phyloP scores from a whole-genome alignment of 768 basidiomycete genomes.

The Tylopilus sp. region DNA sequence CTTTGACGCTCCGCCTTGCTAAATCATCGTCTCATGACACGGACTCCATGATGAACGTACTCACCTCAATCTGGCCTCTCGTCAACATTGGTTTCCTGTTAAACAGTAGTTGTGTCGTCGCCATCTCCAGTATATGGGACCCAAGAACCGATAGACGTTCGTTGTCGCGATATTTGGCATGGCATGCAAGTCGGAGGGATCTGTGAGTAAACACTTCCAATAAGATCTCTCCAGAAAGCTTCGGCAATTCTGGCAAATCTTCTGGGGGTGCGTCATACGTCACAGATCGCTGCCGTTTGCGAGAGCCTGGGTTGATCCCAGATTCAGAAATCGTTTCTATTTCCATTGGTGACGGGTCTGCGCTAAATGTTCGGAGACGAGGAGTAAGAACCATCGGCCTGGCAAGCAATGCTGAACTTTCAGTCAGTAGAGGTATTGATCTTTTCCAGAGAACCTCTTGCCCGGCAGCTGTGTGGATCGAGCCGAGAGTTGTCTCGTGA shows the following conservation, averaged over 20 bases:
- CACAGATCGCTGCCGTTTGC: constrained; percentile 39
- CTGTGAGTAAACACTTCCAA: constrained; percentile 70
- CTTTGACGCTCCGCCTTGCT: constrained; percentile 23
- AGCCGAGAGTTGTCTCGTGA: constrained; percentile 14
- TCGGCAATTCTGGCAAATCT: constrained; percentile 45
- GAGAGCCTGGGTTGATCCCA: constrained; percentile 22
- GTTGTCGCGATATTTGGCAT: constrained; percentile 49
- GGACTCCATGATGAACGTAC: constrained; percentile 23
- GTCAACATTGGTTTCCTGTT: constrained; percentile 48
- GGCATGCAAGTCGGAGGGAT: constrained; percentile 49
- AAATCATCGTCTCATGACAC: constrained; percentile 22
- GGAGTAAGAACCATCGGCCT: constrained; percentile 34
- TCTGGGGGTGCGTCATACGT: constrained; percentile 27
- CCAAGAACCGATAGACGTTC: constrained; percentile 56
- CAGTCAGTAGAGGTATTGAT: constrained; percentile 15
- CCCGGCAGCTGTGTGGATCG: constrained; percentile 13
- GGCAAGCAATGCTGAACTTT: constrained; percentile 11
- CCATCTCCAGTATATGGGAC: constrained; percentile 42
- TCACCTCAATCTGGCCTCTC: constrained; percentile 49
- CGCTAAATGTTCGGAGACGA: constrained; percentile 33
- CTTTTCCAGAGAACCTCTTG: constrained; percentile 17
- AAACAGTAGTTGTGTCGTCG: constrained; percentile 47
- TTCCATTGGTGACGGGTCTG: constrained; percentile 33
- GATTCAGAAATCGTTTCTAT: constrained; percentile 26
- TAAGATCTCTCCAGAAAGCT: constrained; percentile 49